A percentile compares a stretch with the other conserved stretches of the same genome.
These are phyloP conservation scores for Mallotus repandus DNA, from an alignment of 441 rosid species.

Conservation along the genomic window DNA sequence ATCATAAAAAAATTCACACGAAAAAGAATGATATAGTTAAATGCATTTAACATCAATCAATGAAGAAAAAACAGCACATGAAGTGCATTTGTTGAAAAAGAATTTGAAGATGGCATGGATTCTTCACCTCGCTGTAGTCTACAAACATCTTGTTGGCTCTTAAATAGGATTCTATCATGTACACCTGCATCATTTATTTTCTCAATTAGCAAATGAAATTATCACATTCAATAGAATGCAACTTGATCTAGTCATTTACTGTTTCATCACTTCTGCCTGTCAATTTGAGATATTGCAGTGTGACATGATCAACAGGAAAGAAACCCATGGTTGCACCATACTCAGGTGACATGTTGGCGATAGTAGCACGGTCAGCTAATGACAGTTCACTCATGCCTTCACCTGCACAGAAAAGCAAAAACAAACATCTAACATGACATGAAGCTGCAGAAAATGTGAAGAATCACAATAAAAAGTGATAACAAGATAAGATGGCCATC, in stretches of 20 bases:
- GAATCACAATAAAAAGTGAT: background rate
- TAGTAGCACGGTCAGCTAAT: constrained; percentile 90
- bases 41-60: constrained; percentile 11
- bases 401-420: constrained; percentile 50
- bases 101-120: background rate
- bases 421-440: constrained; percentile 15
- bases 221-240: background rate
- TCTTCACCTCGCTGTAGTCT: constrained; percentile 80
- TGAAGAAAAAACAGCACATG: constrained; percentile 14
- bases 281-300: constrained; percentile 75
- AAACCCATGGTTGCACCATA: constrained; percentile 98
- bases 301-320: constrained; percentile 92
- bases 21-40: constrained; percentile 4
- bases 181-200: constrained; percentile 49
- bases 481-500: background rate
- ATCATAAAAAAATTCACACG: constrained; percentile 16
- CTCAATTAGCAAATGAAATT: constrained; percentile 26
- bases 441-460: constrained; percentile 11
- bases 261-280: constrained; percentile 88
- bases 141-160: constrained; percentile 91
- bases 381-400: constrained; percentile 92
- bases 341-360: constrained; percentile 97
- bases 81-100: constrained; percentile 9
- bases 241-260: constrained; percentile 35
- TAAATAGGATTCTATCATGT: constrained; percentile 88